A percentile compares a stretch with the other conserved stretches of the same genome.
Evolutionary conservation across 257 asterid species (phyloP).

Genomic region (Salvia hispanica): DNA sequence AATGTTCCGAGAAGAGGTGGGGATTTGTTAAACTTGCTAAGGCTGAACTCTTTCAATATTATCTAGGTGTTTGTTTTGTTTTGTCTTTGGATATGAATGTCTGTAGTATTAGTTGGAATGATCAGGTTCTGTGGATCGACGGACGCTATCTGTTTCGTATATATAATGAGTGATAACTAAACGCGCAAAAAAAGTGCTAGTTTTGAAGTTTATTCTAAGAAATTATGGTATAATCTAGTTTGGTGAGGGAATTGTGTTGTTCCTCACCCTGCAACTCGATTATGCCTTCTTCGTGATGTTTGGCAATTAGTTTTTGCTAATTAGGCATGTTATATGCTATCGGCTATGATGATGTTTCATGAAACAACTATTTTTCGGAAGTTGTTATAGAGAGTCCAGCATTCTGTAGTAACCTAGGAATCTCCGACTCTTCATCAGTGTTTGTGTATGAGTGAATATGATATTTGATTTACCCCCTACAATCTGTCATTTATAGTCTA

Average conservation of each 20-base stretch:
- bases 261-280: no score
- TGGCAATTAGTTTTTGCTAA: slow-evolving; percentile 3
- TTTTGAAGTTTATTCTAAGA: background rate
- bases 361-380: no score
- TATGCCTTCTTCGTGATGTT: no score
- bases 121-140: no score
- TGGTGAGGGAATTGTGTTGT: no score
- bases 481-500: no score
- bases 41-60: background rate
- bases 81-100: slow-evolving; percentile 20
- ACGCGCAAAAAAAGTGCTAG: background rate
- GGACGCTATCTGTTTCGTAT: background rate
- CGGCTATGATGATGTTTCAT: background rate
- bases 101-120: background rate
- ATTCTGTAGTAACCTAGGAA: no score
- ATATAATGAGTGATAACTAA: background rate
- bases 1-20: slow-evolving; percentile 70
- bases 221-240: no score
- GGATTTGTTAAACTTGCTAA: slow-evolving; percentile 16
- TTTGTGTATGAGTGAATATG: background rate
- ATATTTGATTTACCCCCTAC: no score
- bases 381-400: background rate
- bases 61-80: slow-evolving; percentile 7
- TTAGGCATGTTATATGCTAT: background rate
- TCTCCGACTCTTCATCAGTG: slow-evolving; percentile 4